Evolutionary conservation across 1,139 yeast species (phyloP), one percentile per base, ranked within the genome.

Genomic region (Candida labiduridarum): DNA sequence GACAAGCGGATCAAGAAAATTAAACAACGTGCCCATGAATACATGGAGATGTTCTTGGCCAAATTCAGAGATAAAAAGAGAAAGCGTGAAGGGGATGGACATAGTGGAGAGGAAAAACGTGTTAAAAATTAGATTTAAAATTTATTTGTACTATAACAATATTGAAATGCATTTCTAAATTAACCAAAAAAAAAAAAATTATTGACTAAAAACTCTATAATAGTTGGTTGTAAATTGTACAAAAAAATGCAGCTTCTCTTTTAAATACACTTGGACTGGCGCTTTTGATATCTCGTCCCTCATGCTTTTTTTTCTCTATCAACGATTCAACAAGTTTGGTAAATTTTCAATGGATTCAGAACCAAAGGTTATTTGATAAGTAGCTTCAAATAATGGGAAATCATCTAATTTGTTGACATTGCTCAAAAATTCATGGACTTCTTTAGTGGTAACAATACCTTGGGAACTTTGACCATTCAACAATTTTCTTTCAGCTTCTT

Each of bases 401-500:
- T 90, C 94, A 18, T 79, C 79, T 54, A 76, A 67, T 70, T 80
- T 78, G 50, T 81, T 76, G 71, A 78, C 80, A 65, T 79, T 78
- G 50, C 74, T 78, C 65, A 92, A 79, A 68, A 92, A 83, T 65
- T 87, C 95, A 71, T 89, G 89, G 48, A 92, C 97, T 76, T 92
- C 98, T 70, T 82, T 82, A 56, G 94, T 81, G 42, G 98, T 92
- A 62, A 87, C 82, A 55, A 91, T 81, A 67, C 98, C 98, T 74
- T 92, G 98, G 49, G 97, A 94, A 52, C 92, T 85, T 76, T 91
- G 97, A 48, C 98, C 98, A 66, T 91, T 89, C 62, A 92, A 78
- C 59, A 91, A 76, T 59, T 78, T 87, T 71, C 80, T 82, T 74
- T 92, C 98, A 54, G 95, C 88, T 61, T 84, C 90, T 68, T 79